These are phyloP conservation scores for Sicyos edulis DNA, from an alignment of 306 rosid genomes.

Conservation along the genomic window DNA sequence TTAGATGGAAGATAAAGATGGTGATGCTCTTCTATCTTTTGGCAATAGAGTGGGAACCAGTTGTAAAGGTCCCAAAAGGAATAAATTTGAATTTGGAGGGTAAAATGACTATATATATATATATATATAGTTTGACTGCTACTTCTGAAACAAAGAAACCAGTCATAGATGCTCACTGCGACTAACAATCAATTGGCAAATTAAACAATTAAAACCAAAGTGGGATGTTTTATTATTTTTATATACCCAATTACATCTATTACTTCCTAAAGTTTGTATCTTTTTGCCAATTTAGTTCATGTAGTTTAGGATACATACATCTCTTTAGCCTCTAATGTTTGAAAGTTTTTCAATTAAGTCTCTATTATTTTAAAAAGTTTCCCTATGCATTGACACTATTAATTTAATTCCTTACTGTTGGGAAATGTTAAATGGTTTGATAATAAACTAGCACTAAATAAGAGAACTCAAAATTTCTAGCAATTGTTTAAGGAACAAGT, in stretches of 20 bases:
- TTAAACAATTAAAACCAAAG: background rate
- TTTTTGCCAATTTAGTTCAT: too few relatives aligned
- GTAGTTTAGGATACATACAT: too few relatives aligned
- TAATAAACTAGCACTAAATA: too few relatives aligned
- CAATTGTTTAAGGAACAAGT: too few relatives aligned
- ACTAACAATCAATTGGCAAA: background rate
- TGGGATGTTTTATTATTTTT: background rate
- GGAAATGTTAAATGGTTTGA: too few relatives aligned
- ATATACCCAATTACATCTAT: background rate
- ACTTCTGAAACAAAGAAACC: background rate
- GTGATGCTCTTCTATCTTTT: slow-evolving; percentile 8
- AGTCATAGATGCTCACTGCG: background rate
- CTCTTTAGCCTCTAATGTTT: background rate
- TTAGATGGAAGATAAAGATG: slow-evolving; percentile 4
- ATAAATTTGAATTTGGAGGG: slow-evolving; percentile 2
- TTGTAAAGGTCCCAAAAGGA: slow-evolving; percentile 25
- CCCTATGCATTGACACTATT: background rate
- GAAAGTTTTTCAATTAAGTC: background rate
- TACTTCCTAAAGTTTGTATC: background rate
- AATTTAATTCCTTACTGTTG: background rate
- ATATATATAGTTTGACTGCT: background rate
- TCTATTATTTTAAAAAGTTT: too few relatives aligned
- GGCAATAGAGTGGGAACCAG: slow-evolving; percentile 22
- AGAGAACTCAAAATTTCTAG: background rate
- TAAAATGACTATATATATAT: too few relatives aligned